A percentile compares a stretch with the other conserved stretches of the same genome.
Evolutionary conservation across 2,329 filamentous ascomycete genomes (phyloP).

Genomic region (Pestalotiopsis sp.): DNA sequence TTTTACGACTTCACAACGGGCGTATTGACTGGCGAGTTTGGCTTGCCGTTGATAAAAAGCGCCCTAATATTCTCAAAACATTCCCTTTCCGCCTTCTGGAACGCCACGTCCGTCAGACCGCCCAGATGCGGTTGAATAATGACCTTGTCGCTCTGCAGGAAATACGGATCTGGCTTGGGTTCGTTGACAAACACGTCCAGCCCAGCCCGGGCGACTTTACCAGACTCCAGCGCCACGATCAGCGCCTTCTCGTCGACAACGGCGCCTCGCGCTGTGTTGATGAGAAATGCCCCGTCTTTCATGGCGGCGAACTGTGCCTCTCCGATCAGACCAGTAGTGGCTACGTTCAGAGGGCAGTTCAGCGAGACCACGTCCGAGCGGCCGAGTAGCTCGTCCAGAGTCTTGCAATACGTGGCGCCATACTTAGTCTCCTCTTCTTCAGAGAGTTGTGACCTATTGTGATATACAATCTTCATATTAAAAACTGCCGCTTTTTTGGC

Average conservation of each 20-base stretch:
- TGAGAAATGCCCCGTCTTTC: not conserved
- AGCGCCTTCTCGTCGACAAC: conserved; percentile 2
- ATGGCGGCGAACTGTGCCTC: conserved; percentile 1
- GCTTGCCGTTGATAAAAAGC: conserved; percentile 39
- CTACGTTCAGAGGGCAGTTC: conserved; percentile 17
- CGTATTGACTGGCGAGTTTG: conserved; percentile 38
- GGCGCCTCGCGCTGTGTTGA: not conserved
- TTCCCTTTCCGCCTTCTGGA: conserved; percentile 43
- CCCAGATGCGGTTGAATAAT: conserved; percentile 48
- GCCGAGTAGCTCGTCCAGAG: conserved; percentile 41
- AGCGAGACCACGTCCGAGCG: conserved; percentile 43
- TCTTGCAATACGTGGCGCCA: conserved; percentile 36
- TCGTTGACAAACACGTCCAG: conserved; percentile 5
- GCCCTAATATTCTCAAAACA: conserved; percentile 48
- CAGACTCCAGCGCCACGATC: not conserved
- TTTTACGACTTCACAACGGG: not conserved
- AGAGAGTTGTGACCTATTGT: conserved; percentile 40
- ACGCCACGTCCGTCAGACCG: conserved; percentile 45
- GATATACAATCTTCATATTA: conserved; percentile 37
- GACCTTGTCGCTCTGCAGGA: conserved; percentile 41
- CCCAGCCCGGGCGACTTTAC: not conserved
- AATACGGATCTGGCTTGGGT: conserved; percentile 28
- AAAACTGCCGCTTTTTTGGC: not conserved
- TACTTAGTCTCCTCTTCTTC: conserved; percentile 36
- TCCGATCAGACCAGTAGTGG: not conserved